phyloP scores from a whole-genome alignment of 2,329 filamentous ascomycete species.

The Cladosporium sp. region DNA sequence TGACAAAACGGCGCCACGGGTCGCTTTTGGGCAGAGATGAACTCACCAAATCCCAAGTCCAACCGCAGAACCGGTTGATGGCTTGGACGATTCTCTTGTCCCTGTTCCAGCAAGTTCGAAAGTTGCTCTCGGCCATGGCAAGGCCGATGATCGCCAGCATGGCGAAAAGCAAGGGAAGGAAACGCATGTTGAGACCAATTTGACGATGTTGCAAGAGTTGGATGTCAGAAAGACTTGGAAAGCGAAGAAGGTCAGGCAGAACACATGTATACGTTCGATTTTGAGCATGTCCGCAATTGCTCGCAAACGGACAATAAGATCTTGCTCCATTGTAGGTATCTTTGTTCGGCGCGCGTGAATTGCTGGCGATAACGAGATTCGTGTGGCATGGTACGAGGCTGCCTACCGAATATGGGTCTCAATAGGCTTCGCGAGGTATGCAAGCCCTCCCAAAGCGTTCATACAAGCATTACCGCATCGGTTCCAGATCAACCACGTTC shows the following conservation, averaged over 20 bases:
- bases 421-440: background rate
- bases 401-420: background rate
- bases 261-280: too few species aligned
- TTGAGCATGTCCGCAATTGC: background rate
- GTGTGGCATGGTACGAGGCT: too few species aligned
- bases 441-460: background rate
- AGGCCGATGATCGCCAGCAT: background rate
- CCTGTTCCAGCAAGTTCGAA: background rate
- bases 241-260: too few species aligned
- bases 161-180: conserved; percentile 1
- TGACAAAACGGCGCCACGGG: too few species aligned
- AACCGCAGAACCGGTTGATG: conserved; percentile 5
- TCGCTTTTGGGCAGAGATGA: too few species aligned
- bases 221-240: too few species aligned
- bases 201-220: background rate
- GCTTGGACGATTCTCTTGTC: conserved; percentile 1
- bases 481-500: too few species aligned
- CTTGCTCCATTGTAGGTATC: background rate
- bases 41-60: background rate
- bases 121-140: background rate
- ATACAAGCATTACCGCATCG: too few species aligned
- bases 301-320: background rate
- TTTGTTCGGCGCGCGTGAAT: too few species aligned
- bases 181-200: conserved; percentile 3
- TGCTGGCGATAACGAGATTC: too few species aligned